Evolutionary conservation across 768 basidiomycete genomes (phyloP).

Genomic region (Suillus hirtellus): DNA sequence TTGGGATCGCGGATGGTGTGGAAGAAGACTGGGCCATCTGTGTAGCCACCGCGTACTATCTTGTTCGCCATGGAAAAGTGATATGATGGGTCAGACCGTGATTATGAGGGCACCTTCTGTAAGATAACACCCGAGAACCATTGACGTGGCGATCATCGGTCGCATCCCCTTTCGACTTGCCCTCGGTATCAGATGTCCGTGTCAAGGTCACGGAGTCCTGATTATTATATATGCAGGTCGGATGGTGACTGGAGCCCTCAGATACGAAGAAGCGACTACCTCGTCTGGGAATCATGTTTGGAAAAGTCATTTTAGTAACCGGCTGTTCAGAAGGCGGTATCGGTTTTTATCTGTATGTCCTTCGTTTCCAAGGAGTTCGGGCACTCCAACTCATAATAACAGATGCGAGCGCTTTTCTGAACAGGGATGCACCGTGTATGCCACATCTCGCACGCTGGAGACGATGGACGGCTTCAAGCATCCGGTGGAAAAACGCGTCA

Average conservation of each 20-base stretch:
- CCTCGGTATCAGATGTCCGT: background rate
- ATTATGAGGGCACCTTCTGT: background rate
- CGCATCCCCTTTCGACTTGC: conserved; percentile 18
- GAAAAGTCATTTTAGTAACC: conserved; percentile 62
- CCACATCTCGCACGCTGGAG: conserved; percentile 64
- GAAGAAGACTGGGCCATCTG: background rate
- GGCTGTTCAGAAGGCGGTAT: conserved; percentile 76
- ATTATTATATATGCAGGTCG: background rate
- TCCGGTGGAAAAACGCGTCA: conserved; percentile 45
- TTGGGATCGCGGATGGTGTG: conserved; percentile 10
- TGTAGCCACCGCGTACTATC: background rate
- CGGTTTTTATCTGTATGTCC: conserved; percentile 58
- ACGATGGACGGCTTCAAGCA: conserved; percentile 57
- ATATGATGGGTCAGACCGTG: background rate
- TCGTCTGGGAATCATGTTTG: background rate
- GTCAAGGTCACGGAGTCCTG: background rate
- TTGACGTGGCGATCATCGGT: background rate
- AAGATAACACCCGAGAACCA: background rate
- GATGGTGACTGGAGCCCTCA: background rate
- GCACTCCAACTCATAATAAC: background rate
- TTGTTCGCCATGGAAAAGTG: background rate
- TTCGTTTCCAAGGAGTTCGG: background rate
- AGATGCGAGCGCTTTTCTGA: conserved; percentile 70
- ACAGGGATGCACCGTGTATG: conserved; percentile 72
- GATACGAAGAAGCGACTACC: background rate